phyloP scores from a whole-genome alignment of 192 early-diverging fungal genomes.

The Lunasporangiospora selenospora region DNA sequence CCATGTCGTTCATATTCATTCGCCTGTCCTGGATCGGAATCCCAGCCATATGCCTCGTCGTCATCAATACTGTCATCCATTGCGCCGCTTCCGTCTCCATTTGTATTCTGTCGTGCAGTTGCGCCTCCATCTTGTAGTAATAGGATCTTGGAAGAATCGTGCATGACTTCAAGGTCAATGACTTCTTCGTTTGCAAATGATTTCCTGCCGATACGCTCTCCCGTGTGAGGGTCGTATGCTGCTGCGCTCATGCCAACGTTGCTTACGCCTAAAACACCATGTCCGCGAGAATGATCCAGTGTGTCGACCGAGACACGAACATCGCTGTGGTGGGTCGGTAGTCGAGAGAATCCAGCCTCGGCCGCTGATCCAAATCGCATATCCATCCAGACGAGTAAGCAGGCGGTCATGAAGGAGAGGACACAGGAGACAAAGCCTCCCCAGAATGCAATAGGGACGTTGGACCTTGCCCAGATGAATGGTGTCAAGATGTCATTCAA shows the following conservation, averaged over 20 bases:
- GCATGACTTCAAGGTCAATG: slow-evolving; percentile 18
- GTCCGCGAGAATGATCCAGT: not conserved
- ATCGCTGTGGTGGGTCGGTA: slow-evolving; percentile 17
- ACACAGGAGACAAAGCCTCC: slow-evolving; percentile 56
- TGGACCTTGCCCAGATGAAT: slow-evolving; percentile 45
- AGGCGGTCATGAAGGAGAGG: slow-evolving; percentile 45
- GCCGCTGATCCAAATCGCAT: slow-evolving; percentile 32
- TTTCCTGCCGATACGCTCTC: too few relatives aligned
- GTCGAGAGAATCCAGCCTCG: slow-evolving; percentile 20
- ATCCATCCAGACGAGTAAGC: slow-evolving; percentile 49
- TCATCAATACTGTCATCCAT: too few relatives aligned
- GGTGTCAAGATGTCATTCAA: slow-evolving; percentile 64
- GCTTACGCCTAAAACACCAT: too few relatives aligned
- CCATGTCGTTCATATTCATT: too few relatives aligned
- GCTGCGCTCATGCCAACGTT: not conserved
- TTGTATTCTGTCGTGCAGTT: too few relatives aligned
- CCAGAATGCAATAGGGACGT: slow-evolving; percentile 53
- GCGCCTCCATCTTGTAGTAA: too few relatives aligned
- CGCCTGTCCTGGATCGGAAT: too few relatives aligned
- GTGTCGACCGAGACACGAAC: not conserved
- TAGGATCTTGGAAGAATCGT: too few relatives aligned
- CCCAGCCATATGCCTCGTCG: too few relatives aligned
- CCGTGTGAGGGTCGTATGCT: slow-evolving; percentile 13
- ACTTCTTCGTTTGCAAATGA: too few relatives aligned
- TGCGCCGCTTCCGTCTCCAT: too few relatives aligned